These are phyloP conservation scores for Pichia inconspicua DNA, from an alignment of 1,139 yeast species.

Conservation along the genomic window DNA sequence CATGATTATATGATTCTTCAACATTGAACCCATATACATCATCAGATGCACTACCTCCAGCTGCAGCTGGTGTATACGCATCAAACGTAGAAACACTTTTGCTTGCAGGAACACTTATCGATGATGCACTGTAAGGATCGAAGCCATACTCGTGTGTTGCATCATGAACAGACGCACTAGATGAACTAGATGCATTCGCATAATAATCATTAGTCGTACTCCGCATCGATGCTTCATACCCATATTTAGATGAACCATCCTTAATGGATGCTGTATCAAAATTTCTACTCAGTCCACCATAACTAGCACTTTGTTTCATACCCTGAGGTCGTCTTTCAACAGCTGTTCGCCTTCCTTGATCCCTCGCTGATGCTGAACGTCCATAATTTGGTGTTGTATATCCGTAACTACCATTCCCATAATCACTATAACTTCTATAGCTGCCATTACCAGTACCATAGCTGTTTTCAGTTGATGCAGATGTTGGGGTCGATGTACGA, in stretches of 20 bases:
- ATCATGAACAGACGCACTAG: background rate
- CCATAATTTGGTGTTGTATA: background rate
- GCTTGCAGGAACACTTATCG: conserved; percentile 14
- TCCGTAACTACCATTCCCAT: background rate
- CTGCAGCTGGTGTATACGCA: conserved; percentile 15
- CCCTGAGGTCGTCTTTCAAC: background rate
- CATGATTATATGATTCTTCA: conserved; percentile 6
- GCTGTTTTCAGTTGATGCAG: background rate
- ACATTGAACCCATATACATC: background rate
- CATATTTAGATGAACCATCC: background rate
- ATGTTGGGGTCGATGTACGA: background rate
- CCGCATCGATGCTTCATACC: conserved; percentile 12
- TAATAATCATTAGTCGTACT: conserved; percentile 9
- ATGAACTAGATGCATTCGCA: conserved; percentile 5
- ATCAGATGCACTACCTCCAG: background rate
- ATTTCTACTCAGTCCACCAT: background rate
- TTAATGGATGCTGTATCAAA: background rate
- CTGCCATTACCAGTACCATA: background rate
- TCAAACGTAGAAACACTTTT: conserved; percentile 15
- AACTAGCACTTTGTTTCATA: background rate
- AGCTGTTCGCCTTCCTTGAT: background rate
- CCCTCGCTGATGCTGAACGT: background rate
- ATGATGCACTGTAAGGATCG: background rate
- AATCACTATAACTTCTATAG: background rate
- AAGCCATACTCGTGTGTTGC: background rate